Evolutionary conservation across 164 flowering plant genomes (phyloP), one percentile per base, ranked within the genome.

Genomic region (Pachysandra terminalis): DNA sequence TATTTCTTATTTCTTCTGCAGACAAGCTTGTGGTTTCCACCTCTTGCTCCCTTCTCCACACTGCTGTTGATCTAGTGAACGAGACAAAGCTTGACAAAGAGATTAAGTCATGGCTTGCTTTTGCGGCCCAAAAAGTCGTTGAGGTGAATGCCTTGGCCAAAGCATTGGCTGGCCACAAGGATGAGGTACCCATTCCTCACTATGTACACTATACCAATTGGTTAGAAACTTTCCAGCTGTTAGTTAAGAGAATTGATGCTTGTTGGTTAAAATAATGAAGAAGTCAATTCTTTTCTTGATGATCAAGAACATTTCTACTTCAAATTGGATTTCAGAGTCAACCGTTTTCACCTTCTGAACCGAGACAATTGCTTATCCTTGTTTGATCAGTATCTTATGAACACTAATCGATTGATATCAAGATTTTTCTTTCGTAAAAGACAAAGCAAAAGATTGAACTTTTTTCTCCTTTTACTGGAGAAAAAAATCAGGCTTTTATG

Each of bases 41-140:
- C 24, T 89, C 96, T 24, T 87, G 86, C 75, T 89, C 96, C 9
- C 96, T 89, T 59, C 85, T 86, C 61, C 96, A 89, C 83, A 89
- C 92, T 61, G 89, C 96, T 28, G 92, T 89, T 75, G 96, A 89
- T 76, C 77, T 85, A 15, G 79, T 82, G 17, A 87, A 87, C 60
- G 92, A 89, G 81, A 78, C 88, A n/a, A 87, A 86, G 79, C 68
- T 89, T 49, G 96, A 89, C 64, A 10, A 64, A 24, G 96, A 89
- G 66, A 74, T 89, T 65, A 89, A 86, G 71, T 87, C 92, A 52
- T 89, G 96, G 95, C 78, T 89, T 57, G 89, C 92, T 52, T 87
- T 85, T 77, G 87, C 90, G 53, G 89, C 90, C 25, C 92, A 87
- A 74, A 87, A 87, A 66, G 65, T 87, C 19, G 82, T 85, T 73